A percentile compares a stretch with the other conserved stretches of the same genome.
Conservation (phyloP, 1,139 yeast genomes). For the Kodamaea alishanica region DNA sequence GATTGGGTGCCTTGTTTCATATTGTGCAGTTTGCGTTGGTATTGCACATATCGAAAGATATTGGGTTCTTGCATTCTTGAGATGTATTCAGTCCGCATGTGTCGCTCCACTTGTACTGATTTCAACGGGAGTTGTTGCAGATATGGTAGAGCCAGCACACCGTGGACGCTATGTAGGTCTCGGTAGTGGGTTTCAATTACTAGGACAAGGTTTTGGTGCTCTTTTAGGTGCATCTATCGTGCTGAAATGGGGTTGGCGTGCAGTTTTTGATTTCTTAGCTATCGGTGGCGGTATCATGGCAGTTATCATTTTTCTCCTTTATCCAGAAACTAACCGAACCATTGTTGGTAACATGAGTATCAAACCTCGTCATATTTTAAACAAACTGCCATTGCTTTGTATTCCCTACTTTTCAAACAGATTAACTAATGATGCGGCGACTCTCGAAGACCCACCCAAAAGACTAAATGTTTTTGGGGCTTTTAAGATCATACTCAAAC, state of each 20-base stretch:
- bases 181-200: conserved; percentile 57
- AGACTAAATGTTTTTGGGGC: conserved; percentile 43
- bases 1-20: conserved; percentile 13
- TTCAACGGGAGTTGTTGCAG: conserved; percentile 65
- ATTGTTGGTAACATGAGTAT: conserved; percentile 67
- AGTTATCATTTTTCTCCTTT: conserved; percentile 31
- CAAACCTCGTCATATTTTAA: conserved; percentile 37
- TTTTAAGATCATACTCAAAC: conserved; percentile 35
- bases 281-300: conserved; percentile 51
- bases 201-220: conserved; percentile 78
- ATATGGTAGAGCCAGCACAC: conserved; percentile 55
- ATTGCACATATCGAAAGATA: conserved; percentile 22
- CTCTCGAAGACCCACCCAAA: neutral
- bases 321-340: conserved; percentile 72
- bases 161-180: conserved; percentile 66
- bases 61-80: conserved; percentile 37
- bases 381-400: conserved; percentile 41
- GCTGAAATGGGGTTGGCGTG: conserved; percentile 63
- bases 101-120: conserved; percentile 70
- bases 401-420: conserved; percentile 17
- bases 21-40: conserved; percentile 23
- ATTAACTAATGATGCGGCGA: conserved; percentile 11
- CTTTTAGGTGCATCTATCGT: conserved; percentile 67
- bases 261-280: conserved; percentile 71
- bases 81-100: conserved; percentile 69